Conservation (phyloP, 805 yeast genomes). For the Metschnikowia kofuensis region DNA sequence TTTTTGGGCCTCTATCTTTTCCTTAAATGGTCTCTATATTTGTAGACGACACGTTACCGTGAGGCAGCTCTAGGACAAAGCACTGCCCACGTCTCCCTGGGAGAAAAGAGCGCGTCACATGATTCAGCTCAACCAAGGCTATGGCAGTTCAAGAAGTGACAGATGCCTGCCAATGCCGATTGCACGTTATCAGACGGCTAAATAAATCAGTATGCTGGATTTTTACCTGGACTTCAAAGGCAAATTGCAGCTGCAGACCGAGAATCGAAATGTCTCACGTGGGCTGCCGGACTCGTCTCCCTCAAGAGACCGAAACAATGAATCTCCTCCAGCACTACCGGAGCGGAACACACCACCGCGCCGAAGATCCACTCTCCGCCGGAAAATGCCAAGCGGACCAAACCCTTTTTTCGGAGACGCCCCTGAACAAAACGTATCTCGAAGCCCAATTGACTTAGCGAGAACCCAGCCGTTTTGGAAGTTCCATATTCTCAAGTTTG, state of each 20-base stretch:
- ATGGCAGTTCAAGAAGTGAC: neutral
- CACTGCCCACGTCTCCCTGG: neutral
- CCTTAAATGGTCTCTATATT: too few species aligned
- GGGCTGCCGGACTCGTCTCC: constrained; percentile 1
- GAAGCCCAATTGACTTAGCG: neutral
- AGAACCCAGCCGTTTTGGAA: constrained; percentile 47
- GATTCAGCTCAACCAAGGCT: neutral
- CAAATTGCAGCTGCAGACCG: neutral
- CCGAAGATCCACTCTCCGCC: constrained; percentile 3
- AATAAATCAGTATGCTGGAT: neutral
- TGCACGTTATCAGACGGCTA: too few species aligned
- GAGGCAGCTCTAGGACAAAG: neutral
- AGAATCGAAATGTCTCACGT: neutral
- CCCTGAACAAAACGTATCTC: neutral
- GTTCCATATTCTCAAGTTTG: constrained; percentile 57
- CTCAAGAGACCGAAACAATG: neutral
- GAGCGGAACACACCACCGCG: neutral
- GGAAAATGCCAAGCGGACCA: constrained; percentile 11
- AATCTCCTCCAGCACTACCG: neutral
- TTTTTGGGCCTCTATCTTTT: too few species aligned
- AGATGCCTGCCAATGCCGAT: too few species aligned
- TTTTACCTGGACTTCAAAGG: neutral
- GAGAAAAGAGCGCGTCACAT: constrained; percentile 1
- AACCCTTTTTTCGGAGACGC: constrained; percentile 6
- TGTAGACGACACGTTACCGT: too few species aligned